A percentile compares a stretch with the other conserved stretches of the same genome.
phyloP scores from a whole-genome alignment of 2,329 filamentous ascomycete species.

The Orbilia javanica region DNA sequence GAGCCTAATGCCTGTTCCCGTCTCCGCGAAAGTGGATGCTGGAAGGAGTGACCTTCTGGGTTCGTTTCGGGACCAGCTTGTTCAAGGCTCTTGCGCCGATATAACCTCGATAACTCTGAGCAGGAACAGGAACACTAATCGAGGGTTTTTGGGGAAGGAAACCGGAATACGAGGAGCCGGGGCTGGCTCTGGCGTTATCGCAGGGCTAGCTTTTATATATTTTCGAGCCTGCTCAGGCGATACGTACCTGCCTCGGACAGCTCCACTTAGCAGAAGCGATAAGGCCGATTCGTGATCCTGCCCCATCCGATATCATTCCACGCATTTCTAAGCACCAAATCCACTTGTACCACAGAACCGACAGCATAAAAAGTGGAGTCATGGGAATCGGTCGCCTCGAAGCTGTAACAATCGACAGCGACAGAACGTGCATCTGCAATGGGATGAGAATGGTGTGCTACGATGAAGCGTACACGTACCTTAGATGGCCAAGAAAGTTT shows the following conservation, averaged over 20 bases:
- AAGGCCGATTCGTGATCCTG: conserved; percentile 27
- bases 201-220: conserved; percentile 35
- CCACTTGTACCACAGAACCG: neutral
- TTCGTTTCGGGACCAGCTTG: conserved; percentile 5
- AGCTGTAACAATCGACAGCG: neutral
- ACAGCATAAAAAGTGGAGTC: conserved; percentile 25
- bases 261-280: conserved; percentile 20
- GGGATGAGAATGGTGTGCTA: conserved; percentile 55
- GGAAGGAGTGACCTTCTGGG: conserved; percentile 23
- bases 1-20: conserved; percentile 52
- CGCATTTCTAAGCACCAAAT: neutral
- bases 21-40: conserved; percentile 45
- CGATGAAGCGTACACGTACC: neutral
- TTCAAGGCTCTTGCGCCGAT: conserved; percentile 16
- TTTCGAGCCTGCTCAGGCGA: conserved; percentile 10
- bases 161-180: conserved; percentile 13
- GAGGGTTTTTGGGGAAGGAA: conserved; percentile 16
- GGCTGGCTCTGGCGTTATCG: conserved; percentile 17
- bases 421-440: conserved; percentile 22
- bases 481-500: conserved; percentile 2
- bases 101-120: neutral
- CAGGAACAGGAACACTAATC: neutral
- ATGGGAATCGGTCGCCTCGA: conserved; percentile 7
- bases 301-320: conserved; percentile 3
- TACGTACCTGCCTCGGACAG: conserved; percentile 38